These are phyloP conservation scores for Macrolepiota albuminosa DNA, from an alignment of 768 basidiomycete species.

Conservation along the genomic window DNA sequence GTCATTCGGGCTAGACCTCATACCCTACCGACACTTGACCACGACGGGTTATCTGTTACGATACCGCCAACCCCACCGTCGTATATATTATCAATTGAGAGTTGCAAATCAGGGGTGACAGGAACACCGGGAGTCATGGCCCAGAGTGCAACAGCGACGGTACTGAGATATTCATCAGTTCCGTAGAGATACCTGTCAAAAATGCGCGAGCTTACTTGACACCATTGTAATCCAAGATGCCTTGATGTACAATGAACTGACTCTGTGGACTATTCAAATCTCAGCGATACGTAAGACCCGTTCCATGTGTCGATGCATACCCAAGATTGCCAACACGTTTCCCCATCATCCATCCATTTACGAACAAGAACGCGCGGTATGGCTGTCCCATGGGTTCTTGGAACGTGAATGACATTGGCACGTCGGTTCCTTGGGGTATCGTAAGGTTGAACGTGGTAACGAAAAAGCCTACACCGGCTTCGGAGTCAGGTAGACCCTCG, in stretches of 20 bases:
- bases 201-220: conserved; percentile 46
- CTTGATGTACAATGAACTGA: conserved; percentile 81
- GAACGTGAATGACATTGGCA: conserved; percentile 69
- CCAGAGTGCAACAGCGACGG: conserved; percentile 67
- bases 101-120: conserved; percentile 46
- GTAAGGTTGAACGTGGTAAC: too few species aligned
- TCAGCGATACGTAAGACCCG: conserved; percentile 1
- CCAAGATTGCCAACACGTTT: conserved; percentile 71
- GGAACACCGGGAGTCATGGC: conserved; percentile 45
- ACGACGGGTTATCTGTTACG: conserved; percentile 52
- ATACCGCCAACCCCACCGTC: conserved; percentile 66
- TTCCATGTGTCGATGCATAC: conserved; percentile 28
- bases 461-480: conserved; percentile 68
- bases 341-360: conserved; percentile 91
- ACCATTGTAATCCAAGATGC: conserved; percentile 71
- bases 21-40: conserved; percentile 36
- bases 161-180: conserved; percentile 26
- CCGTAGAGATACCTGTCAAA: background rate
- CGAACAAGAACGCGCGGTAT: conserved; percentile 69
- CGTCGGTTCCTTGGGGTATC: conserved; percentile 58
- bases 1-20: background rate
- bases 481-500: conserved; percentile 49
- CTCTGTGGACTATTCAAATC: conserved; percentile 53
- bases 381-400: conserved; percentile 53
- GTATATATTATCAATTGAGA: conserved; percentile 51